Evolutionary conservation across 495 filamentous ascomycete genomes (phyloP), one percentile per base, ranked within the genome.

Genomic region (Oleoguttula mirabilis): DNA sequence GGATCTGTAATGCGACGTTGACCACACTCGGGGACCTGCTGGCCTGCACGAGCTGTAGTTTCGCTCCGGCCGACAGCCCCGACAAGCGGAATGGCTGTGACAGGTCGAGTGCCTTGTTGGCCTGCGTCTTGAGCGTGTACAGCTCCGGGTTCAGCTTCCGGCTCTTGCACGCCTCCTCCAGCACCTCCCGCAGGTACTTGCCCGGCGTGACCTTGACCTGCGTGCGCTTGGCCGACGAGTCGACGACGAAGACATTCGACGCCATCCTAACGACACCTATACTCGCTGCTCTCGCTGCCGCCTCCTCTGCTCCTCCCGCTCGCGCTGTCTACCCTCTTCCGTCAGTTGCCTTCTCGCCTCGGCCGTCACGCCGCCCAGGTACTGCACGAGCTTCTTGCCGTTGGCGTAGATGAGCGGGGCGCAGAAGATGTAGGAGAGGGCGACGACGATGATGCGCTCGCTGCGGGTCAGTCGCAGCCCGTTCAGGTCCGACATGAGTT

Each of bases 201-300:
- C 69, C 70, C 4, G 92, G 86, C 0, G 71, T 79, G 23, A 88
- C 85, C 60, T 90, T 92, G 58, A 98, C 66, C n/a, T 71, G 80
- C 25, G 72, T 71, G 51, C 80, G 71, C 46, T 77, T 73, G 46
- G 82, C 73, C 45, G 80, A 75, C 25, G 79, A 70, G 56, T 88
- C 82, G 33, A 94, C 72, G 27, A 98, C 83, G 48, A 88, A 78
- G 43, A 98, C 82, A 59, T 90, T 82, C 24, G 88, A 80, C 45
- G 84, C 78, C 84, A 94, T 94, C 50, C 46, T 66, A 39, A 45
- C 41, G 22, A 8, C 32, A 14, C 32, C 32, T 8, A 7, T 8
- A 7, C 7, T 8, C 15, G 55, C 12, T 20, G 40, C 19, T n/a
- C 23, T 45, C 10, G 10, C 19, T 36, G 20, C 19, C 7, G 19